Evolutionary conservation across 345 rosid genomes (phyloP).

Genomic region (Adansonia digitata): DNA sequence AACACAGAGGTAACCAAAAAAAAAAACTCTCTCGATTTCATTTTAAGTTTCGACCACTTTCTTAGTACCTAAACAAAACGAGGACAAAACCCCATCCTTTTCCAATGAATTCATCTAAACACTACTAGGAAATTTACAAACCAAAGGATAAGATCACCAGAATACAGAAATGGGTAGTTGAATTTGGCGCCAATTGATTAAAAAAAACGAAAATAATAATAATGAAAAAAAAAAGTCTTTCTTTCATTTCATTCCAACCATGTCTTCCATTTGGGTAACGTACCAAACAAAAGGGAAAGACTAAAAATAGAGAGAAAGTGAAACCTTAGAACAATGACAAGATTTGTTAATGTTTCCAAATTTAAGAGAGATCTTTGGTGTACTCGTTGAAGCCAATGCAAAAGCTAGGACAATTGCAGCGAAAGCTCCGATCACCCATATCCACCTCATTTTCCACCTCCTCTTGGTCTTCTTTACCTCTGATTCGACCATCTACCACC

Average conservation of each 20-base stretch:
- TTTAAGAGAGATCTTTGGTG: slow-evolving; percentile 17
- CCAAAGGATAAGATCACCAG: neutral
- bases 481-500: slow-evolving; percentile 32
- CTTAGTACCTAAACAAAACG: neutral
- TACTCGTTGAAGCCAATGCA: slow-evolving; percentile 20
- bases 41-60: neutral
- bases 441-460: slow-evolving; percentile 26
- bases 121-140: neutral
- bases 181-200: neutral
- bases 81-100: neutral
- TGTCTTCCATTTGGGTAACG: neutral
- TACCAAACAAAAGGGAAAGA: neutral
- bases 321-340: slow-evolving; percentile 64
- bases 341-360: slow-evolving; percentile 24
- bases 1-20: neutral
- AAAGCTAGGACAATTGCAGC: slow-evolving; percentile 38
- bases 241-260: neutral
- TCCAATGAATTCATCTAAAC: neutral
- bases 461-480: slow-evolving; percentile 27
- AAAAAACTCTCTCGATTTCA: neutral
- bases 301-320: slow-evolving; percentile 2
- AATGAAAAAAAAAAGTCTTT: neutral
- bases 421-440: slow-evolving; percentile 39
- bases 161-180: neutral
- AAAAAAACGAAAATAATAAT: neutral